Conservation (phyloP, 2,329 filamentous ascomycete genomes). For the Raffaelea ambrosiae region DNA sequence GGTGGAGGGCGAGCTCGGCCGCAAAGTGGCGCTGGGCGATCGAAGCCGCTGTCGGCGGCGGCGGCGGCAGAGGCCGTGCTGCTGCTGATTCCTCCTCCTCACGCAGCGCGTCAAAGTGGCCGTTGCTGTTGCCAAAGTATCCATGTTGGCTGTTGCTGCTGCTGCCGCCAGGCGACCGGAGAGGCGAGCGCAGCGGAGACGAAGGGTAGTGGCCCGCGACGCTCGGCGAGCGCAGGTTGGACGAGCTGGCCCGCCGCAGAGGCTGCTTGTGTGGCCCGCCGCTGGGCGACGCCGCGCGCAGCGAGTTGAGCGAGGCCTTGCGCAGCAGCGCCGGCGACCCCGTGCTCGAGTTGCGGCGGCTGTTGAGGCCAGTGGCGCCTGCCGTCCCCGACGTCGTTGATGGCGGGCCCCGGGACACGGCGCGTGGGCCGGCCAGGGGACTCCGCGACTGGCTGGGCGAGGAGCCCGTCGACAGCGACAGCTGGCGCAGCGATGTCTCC, state of each 20-base stretch:
- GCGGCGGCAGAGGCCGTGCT: neutral
- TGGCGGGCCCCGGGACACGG: neutral
- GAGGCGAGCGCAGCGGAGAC: constrained; percentile 25
- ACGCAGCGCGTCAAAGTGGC: constrained; percentile 6
- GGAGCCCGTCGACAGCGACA: constrained; percentile 12
- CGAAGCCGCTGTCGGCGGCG: constrained; percentile 35
- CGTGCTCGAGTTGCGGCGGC: constrained; percentile 33
- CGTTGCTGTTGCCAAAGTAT: neutral
- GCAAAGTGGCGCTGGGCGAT: constrained; percentile 62
- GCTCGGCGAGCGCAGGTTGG: constrained; percentile 30
- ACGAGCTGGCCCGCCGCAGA: constrained; percentile 40
- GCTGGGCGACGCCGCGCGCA: constrained; percentile 31
- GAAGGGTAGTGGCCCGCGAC: constrained; percentile 17
- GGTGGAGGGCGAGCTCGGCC: constrained; percentile 59
- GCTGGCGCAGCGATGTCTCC: constrained; percentile 15
- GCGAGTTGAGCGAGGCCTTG: constrained; percentile 49
- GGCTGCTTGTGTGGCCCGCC: constrained; percentile 13
- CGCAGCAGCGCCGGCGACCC: constrained; percentile 42
- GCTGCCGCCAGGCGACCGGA: constrained; percentile 22
- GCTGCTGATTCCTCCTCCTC: constrained; percentile 3
- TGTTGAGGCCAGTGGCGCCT: too few species aligned
- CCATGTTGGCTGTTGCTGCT: constrained; percentile 27
- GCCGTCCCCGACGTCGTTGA: neutral
- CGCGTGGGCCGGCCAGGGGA: constrained; percentile 24
- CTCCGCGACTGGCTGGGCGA: constrained; percentile 32